Conservation (phyloP, 2,329 filamentous ascomycete species). For the Aureobasidium namibiae region DNA sequence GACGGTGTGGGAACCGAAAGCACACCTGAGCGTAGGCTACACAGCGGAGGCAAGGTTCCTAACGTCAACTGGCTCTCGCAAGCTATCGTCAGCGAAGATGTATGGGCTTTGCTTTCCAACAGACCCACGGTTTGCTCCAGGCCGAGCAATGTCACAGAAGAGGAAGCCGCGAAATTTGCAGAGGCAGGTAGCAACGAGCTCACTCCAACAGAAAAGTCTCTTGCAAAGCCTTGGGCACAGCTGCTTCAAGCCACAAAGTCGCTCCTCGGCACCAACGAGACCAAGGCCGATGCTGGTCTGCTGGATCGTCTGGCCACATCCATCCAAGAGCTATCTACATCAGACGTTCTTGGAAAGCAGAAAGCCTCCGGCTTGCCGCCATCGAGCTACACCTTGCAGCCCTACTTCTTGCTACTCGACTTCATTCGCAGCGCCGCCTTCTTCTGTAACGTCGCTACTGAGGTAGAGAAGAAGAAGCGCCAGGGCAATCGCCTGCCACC, state of each 20-base stretch:
- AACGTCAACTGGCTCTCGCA: conserved; percentile 17
- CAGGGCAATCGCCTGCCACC: background rate
- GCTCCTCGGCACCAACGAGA: background rate
- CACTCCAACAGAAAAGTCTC: background rate
- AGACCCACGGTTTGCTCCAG: conserved; percentile 11
- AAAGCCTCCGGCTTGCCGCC: conserved; percentile 10
- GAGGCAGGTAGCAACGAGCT: background rate
- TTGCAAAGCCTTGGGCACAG: conserved; percentile 6
- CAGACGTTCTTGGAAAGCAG: conserved; percentile 4
- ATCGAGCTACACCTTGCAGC: conserved; percentile 14
- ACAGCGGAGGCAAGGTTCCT: conserved; percentile 16
- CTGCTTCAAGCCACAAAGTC: conserved; percentile 7
- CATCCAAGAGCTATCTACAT: background rate
- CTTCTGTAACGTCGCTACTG: conserved; percentile 17
- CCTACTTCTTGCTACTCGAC: conserved; percentile 19
- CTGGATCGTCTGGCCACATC: background rate
- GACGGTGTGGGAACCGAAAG: conserved; percentile 15
- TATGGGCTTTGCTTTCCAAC: conserved; percentile 9
- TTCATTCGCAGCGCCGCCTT: conserved; percentile 21
- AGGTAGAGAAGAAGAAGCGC: conserved; percentile 8
- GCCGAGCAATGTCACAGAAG: conserved; percentile 10
- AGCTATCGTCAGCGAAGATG: conserved; percentile 15
- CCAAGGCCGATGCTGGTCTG: background rate
- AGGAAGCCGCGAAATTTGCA: conserved; percentile 10
- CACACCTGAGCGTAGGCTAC: conserved; percentile 11